Percentiles rank a stretch among this genome's conserved stretches.
Conservation (phyloP, 305 asterid species). For the Ruellia speciosa region DNA sequence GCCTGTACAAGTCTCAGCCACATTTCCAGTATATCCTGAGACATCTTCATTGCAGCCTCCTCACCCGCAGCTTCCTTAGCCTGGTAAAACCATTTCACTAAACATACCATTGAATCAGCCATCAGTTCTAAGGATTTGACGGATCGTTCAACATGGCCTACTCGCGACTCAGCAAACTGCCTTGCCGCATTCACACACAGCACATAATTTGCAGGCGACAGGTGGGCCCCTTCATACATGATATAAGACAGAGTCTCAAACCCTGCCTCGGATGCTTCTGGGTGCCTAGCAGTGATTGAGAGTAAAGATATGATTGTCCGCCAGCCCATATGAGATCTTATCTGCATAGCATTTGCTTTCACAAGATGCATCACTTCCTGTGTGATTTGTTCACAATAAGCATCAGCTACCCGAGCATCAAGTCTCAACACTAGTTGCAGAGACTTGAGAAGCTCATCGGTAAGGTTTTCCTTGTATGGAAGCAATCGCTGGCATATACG, state of each 20-base stretch:
- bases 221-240: slow-evolving; percentile 84
- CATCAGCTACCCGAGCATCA: slow-evolving; percentile 95
- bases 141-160: slow-evolving; percentile 65
- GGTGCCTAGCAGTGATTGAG: slow-evolving; percentile 88
- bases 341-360: slow-evolving; percentile 84
- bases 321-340: slow-evolving; percentile 89
- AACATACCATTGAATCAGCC: slow-evolving; percentile 77
- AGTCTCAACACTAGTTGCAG: slow-evolving; percentile 82
- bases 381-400: slow-evolving; percentile 85
- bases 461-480: slow-evolving; percentile 86
- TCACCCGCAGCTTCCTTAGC: slow-evolving; percentile 62
- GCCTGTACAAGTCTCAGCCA: slow-evolving; percentile 91
- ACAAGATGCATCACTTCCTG: slow-evolving; percentile 88
- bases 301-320: slow-evolving; percentile 77
- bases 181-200: slow-evolving; percentile 79
- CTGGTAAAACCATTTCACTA: slow-evolving; percentile 63
- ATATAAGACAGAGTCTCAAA: slow-evolving; percentile 70
- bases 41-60: slow-evolving; percentile 61
- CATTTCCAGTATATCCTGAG: slow-evolving; percentile 81
- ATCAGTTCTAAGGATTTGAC: slow-evolving; percentile 71
- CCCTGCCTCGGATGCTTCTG: slow-evolving; percentile 93
- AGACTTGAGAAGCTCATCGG: slow-evolving; percentile 86
- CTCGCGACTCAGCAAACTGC: slow-evolving; percentile 87
- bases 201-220: slow-evolving; percentile 72
- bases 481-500: slow-evolving; percentile 86